phyloP scores from a whole-genome alignment of 129 eudicot genomes.

The Ambrosia trifida region DNA sequence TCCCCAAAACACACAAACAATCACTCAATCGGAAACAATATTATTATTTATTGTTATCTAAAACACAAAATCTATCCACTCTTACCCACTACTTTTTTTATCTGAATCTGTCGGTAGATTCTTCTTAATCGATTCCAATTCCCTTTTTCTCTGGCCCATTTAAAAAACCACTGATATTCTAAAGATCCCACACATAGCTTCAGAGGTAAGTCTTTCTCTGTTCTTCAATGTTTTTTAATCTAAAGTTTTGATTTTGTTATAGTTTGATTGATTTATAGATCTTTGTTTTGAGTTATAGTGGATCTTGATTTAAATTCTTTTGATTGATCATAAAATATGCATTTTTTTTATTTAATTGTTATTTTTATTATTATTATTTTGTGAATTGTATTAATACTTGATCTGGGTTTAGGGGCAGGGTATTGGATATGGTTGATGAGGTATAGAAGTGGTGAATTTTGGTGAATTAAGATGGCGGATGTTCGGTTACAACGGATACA shows the following conservation, averaged over 20 bases:
- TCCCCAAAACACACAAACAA: conserved; percentile 25
- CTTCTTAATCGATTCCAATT: conserved; percentile 20
- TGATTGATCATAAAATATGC: background rate
- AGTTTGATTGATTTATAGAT: background rate
- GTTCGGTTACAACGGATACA: conserved; percentile 57
- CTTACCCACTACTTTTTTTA: background rate
- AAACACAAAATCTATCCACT: conserved; percentile 10
- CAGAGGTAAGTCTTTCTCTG: conserved; percentile 38
- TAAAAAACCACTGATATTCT: background rate
- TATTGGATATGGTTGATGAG: background rate
- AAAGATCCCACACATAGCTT: conserved; percentile 27
- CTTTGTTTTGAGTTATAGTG: conserved; percentile 1
- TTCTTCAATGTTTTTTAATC: conserved; percentile 13
- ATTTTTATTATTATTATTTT: no score
- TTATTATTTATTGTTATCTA: background rate
- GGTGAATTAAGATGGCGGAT: conserved; percentile 59
- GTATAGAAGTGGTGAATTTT: conserved; percentile 23
- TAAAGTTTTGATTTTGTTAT: background rate
- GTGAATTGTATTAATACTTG: conserved; percentile 25
- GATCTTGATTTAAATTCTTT: conserved; percentile 28
- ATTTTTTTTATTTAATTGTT: no score
- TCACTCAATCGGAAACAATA: conserved; percentile 19
- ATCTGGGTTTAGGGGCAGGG: conserved; percentile 16
- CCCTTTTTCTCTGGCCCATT: conserved; percentile 10
- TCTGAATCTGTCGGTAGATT: background rate